Percentiles rank a stretch among this genome's conserved stretches.
Evolutionary conservation across 306 rosid genomes (phyloP).

Genomic region (Vigna radiata): DNA sequence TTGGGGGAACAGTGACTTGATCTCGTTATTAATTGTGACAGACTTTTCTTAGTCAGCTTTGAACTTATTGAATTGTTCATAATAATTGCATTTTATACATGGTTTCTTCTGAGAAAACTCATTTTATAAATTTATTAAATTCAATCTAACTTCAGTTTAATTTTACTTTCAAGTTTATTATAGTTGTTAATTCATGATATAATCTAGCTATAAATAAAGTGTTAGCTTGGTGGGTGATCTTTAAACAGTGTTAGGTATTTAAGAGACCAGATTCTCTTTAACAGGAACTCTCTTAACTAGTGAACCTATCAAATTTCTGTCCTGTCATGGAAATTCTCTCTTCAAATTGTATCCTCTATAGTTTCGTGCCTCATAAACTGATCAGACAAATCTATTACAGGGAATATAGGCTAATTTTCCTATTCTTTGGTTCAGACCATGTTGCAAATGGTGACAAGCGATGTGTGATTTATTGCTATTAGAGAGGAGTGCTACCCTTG

Average conservation of each 20-base stretch:
- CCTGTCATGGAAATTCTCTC: background rate
- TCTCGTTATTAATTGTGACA: constrained; percentile 8
- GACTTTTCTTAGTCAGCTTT: background rate
- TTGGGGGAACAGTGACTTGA: constrained; percentile 12
- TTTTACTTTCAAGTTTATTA: constrained; percentile 15
- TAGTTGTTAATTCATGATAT: constrained; percentile 14
- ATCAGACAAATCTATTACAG: background rate
- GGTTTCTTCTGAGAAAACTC: constrained; percentile 14
- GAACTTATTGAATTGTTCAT: constrained; percentile 1
- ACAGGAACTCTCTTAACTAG: background rate
- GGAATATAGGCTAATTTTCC: background rate
- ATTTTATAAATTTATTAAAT: background rate
- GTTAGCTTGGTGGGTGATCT: background rate
- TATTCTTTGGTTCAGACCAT: background rate
- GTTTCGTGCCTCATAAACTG: background rate
- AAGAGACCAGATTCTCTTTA: background rate
- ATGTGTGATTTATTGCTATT: background rate
- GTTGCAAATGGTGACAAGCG: background rate
- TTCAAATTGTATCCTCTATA: background rate
- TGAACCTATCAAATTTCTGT: background rate
- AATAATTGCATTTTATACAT: background rate
- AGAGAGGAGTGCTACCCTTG: background rate
- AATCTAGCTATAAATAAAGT: background rate
- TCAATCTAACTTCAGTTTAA: background rate
- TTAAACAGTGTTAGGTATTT: too few relatives aligned